A percentile compares a stretch with the other conserved stretches of the same genome.
Conservation (phyloP, 2,329 filamentous ascomycete species). For the Monosporascus sp. region DNA sequence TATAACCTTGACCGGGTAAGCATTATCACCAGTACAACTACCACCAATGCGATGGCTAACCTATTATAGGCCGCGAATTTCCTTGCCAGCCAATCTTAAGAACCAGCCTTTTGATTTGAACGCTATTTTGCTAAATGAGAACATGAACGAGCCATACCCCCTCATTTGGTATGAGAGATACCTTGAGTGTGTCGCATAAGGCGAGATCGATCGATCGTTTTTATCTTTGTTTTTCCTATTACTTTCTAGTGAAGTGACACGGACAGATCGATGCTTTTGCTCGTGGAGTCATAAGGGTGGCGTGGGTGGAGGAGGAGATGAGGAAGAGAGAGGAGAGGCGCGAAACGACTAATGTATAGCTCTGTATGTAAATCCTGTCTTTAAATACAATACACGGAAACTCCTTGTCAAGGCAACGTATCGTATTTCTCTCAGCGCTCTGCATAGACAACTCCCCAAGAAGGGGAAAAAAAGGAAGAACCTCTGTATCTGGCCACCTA, state of each 20-base stretch:
- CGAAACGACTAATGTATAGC: conserved; percentile 15
- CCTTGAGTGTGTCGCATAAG: conserved; percentile 18
- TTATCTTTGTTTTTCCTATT: background rate
- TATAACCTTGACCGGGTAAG: conserved; percentile 92
- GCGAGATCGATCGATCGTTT: conserved; percentile 6
- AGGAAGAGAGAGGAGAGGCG: background rate
- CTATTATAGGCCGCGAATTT: conserved; percentile 45
- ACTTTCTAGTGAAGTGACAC: too few relatives aligned
- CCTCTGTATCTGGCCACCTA: too few relatives aligned
- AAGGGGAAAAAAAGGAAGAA: too few relatives aligned
- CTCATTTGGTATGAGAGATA: conserved; percentile 13
- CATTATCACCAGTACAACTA: conserved; percentile 14
- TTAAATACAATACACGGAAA: conserved; percentile 7
- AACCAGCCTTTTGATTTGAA: background rate
- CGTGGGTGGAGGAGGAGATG: too few relatives aligned
- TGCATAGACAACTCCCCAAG: background rate
- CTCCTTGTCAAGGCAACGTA: background rate
- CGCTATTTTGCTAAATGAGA: background rate
- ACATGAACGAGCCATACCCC: background rate
- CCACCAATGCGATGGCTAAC: conserved; percentile 8
- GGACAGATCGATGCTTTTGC: too few relatives aligned
- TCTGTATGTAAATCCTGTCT: conserved; percentile 15
- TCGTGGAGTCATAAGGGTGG: too few relatives aligned
- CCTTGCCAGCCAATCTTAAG: conserved; percentile 48
- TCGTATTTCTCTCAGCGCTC: too few relatives aligned